Conservation (phyloP, 2,329 filamentous ascomycete species). For the Myriosclerotinia duriaeana region DNA sequence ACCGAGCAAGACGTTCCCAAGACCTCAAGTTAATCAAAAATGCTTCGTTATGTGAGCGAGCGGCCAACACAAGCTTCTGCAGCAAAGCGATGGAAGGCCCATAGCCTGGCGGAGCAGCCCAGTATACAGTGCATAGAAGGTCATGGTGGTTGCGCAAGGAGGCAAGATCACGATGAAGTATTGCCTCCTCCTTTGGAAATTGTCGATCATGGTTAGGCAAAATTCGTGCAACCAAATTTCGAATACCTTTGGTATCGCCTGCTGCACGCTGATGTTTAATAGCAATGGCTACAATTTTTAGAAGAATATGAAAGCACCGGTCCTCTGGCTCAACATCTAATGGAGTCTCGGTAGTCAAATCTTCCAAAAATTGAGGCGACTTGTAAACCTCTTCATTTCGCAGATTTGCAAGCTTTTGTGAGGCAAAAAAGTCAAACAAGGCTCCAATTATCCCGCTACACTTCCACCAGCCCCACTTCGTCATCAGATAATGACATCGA, state of each 20-base stretch:
- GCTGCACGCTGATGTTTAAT: conserved; percentile 52
- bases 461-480: conserved; percentile 65
- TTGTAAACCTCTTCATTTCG: conserved; percentile 63
- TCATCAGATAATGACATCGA: conserved; percentile 62
- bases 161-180: conserved; percentile 60
- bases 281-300: conserved; percentile 61
- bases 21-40: conserved; percentile 63
- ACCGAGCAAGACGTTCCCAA: conserved; percentile 62
- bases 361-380: conserved; percentile 61
- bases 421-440: conserved; percentile 68
- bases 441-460: conserved; percentile 55
- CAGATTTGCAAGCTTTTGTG: conserved; percentile 59
- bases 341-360: conserved; percentile 48
- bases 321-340: conserved; percentile 56
- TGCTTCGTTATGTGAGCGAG: conserved; percentile 64
- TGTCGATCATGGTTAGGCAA: conserved; percentile 66
- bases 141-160: conserved; percentile 69
- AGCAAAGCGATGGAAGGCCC: conserved; percentile 56
- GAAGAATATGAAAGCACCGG: conserved; percentile 64
- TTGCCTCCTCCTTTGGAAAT: conserved; percentile 60
- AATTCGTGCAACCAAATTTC: conserved; percentile 60
- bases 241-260: conserved; percentile 56
- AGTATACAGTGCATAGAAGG: conserved; percentile 64
- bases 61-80: conserved; percentile 58
- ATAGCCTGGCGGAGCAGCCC: conserved; percentile 57